Evolutionary conservation across 2,329 filamentous ascomycete species (phyloP), one percentile per base, ranked within the genome.

Genomic region (Diaporthe sp.): DNA sequence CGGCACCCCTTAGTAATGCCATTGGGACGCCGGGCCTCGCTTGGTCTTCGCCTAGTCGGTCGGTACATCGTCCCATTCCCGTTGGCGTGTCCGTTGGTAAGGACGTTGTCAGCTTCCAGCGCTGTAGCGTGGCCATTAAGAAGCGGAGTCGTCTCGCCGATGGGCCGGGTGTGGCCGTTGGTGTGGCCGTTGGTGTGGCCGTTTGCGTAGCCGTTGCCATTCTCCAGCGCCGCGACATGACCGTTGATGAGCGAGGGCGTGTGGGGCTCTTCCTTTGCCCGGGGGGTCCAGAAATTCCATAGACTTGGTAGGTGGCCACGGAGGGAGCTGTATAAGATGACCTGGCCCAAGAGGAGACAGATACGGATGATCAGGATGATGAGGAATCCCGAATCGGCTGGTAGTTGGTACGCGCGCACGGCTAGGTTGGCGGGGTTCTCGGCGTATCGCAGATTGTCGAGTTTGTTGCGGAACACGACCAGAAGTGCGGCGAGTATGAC

Each of bases 401-500:
- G 75, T 15, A 70, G 51, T 19, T 51, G 58, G 39, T 53, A 53
- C 46, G 57, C 58, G 85, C 10, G 88, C 88, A 13, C 92, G 80
- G 15, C 97, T 85, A 55, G 49, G 55, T 59, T 31, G 34, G 31
- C 96, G 82, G 49, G 94, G 85, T 22, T 75, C 78, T 79, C 82
- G 76, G 69, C 79, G 86, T 86, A 58, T 55, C 68, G 31, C 25
- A 73, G 25, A 28, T 75, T 53, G 49, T 73, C 31, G 49, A 75
- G 73, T 58, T 46, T 85, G 37, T 90, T 89, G 79, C 89, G 92
- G 80, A 97, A 94, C 74, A 95, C 87, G 59, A 91, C 85, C 71
- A 94, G 86, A 42, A 94, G 94, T 72, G 91, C 89, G 65, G 89
- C 88, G 76, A 97, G 88, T 51, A 98, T 91, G 68, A 92, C 86